Evolutionary conservation across 2,329 filamentous ascomycete genomes (phyloP), one percentile per base, ranked within the genome.

Genomic region (Penicillium sp.): DNA sequence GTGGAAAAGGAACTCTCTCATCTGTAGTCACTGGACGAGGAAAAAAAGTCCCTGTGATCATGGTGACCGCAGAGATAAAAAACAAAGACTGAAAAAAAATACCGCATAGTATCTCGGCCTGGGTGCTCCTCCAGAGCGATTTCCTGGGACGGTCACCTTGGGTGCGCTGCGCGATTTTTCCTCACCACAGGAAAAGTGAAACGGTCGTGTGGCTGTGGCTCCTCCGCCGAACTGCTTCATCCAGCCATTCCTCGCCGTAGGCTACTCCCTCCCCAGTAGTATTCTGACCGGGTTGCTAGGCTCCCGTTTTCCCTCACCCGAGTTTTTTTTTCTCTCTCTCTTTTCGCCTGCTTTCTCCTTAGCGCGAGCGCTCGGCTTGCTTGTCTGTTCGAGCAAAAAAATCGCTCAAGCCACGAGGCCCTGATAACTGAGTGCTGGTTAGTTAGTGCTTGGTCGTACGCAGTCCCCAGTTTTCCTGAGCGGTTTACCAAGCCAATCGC

Each of bases 91-190:
- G 10, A 35, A 7, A 51, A 10, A n/a, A 68, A 68, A 61, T 66
- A 46, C 46, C 67, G 61, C 63, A 69, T 56, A 51, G 6, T 53
- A 62, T 59, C 38, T 58, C 46, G 38, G 52, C 14, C 49, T 13
- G 13, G 35, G 35, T 37, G 13, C 35, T 37, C 3, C 1, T 35
- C 33, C 10, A 37, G 13, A 37, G 35, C 5, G 19, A 48, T 51
- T 19, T 19, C 19, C 13, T 51, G 26, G 53, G 43, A 26, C 33
- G 33, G 28, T 51, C 25, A 52, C 59, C 51, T 30, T 19, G 48
- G 59, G 56, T 25, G 51, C 43, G 53, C 37, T 69, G 67, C 59
- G 67, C 55, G 66, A 69, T 69, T 69, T 65, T 64, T 67, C 59
- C 49, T 64, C 57, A 33, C 66, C 67, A 69, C 59, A 59, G 53